These are phyloP conservation scores for Plasmodium sp. DNA, from an alignment of 169 alveolate species.

Conservation along the genomic window DNA sequence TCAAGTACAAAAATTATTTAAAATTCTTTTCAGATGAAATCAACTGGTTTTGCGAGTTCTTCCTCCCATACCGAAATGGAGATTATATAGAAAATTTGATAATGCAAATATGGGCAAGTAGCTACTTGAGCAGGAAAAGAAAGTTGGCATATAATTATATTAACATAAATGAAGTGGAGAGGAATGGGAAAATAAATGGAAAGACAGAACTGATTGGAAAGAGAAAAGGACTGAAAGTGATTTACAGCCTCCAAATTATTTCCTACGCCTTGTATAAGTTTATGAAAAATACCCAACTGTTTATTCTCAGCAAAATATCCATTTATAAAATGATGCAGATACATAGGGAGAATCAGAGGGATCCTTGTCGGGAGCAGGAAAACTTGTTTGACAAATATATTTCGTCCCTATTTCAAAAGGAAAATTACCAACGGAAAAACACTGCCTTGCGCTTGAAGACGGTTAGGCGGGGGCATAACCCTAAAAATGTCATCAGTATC, in stretches of 20 bases:
- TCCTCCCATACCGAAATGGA: constrained; percentile 38
- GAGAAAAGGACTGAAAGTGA: constrained; percentile 51
- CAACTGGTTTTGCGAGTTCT: constrained; percentile 46
- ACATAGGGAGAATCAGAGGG: constrained; percentile 6
- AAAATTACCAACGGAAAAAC: constrained; percentile 2
- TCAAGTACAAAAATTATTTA: constrained; percentile 42
- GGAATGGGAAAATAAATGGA: constrained; percentile 32
- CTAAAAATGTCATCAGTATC: not conserved
- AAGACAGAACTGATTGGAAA: constrained; percentile 45
- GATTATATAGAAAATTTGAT: constrained; percentile 41
- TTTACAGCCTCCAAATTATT: constrained; percentile 39
- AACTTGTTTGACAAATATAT: constrained; percentile 22
- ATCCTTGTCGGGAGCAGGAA: not conserved
- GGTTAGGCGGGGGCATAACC: not conserved
- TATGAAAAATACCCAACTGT: constrained; percentile 22
- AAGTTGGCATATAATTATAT: constrained; percentile 51
- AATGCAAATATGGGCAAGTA: constrained; percentile 49
- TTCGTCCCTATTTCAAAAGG: constrained; percentile 14
- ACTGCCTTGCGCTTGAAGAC: constrained; percentile 25
- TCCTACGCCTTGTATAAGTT: constrained; percentile 19
- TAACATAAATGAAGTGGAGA: constrained; percentile 54
- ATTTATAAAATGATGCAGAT: constrained; percentile 63
- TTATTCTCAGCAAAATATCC: constrained; percentile 40
- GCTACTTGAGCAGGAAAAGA: constrained; percentile 28
- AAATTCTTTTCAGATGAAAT: constrained; percentile 21